Percentiles rank a stretch among this genome's conserved stretches.
phyloP scores from a whole-genome alignment of 176 grass and related monocot genomes.

The Bolboschoenus planiculmis region DNA sequence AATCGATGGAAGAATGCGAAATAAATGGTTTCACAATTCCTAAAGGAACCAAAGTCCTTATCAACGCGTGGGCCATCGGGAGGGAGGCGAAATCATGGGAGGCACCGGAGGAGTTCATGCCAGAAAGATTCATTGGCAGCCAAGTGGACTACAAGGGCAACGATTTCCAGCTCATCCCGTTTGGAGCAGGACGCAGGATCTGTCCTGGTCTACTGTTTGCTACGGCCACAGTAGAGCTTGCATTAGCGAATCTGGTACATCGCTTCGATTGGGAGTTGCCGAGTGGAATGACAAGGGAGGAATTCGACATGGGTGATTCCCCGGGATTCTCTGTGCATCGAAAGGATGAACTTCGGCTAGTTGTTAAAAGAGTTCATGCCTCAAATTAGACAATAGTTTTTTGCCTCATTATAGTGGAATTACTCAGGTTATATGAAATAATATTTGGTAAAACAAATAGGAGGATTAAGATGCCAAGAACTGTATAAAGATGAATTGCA shows the following conservation, averaged over 20 bases:
- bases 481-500: background rate
- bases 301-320: background rate
- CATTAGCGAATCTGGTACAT: background rate
- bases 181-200: conserved; percentile 36
- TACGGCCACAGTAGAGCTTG: background rate
- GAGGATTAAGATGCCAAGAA: too few species aligned
- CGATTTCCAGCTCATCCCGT: conserved; percentile 45
- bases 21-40: background rate
- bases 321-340: background rate
- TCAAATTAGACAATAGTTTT: background rate
- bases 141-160: conserved; percentile 42
- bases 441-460: background rate
- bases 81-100: background rate
- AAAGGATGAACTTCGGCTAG: background rate
- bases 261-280: background rate
- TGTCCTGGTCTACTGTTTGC: conserved; percentile 26
- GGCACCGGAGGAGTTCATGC: conserved; percentile 32
- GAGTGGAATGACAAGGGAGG: background rate
- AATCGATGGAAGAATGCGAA: background rate
- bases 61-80: background rate
- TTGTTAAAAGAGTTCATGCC: background rate
- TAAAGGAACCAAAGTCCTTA: background rate
- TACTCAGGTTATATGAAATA: background rate
- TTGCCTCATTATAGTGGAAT: background rate
- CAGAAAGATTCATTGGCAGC: conserved; percentile 34